These are phyloP conservation scores for Fusarium sp. DNA, from an alignment of 2,329 filamentous ascomycete genomes.

Conservation along the genomic window DNA sequence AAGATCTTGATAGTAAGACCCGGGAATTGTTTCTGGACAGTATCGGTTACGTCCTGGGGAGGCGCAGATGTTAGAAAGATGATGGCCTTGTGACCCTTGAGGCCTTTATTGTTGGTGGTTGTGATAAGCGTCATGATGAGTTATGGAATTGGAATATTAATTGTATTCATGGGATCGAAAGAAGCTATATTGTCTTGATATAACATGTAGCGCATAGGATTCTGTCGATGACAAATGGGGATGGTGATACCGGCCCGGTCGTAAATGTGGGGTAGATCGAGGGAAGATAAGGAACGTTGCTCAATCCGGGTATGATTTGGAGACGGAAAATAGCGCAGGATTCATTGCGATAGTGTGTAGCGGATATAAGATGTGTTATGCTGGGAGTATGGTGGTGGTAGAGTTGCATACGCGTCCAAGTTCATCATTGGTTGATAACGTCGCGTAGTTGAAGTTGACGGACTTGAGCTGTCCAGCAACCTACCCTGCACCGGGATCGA, in stretches of 20 bases:
- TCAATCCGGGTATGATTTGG: background rate
- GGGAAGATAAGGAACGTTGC: conserved; percentile 15
- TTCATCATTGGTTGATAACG: background rate
- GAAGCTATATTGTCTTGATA: background rate
- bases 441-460: background rate
- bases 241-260: conserved; percentile 28
- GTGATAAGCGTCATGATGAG: conserved; percentile 37
- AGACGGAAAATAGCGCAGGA: conserved; percentile 15
- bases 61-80: conserved; percentile 53
- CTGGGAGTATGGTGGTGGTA: background rate
- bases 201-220: background rate
- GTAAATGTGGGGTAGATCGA: conserved; percentile 47
- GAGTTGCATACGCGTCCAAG: no score
- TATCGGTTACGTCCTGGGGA: conserved; percentile 52
- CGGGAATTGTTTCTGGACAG: conserved; percentile 57
- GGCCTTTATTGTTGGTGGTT: conserved; percentile 51
- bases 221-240: conserved; percentile 39
- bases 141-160: fast-evolving
- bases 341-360: background rate
- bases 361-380: no score
- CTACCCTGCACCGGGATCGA: background rate
- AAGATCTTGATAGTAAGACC: conserved; percentile 57
- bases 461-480: no score
- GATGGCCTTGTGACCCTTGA: conserved; percentile 64
- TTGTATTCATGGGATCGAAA: fast-evolving